These are phyloP conservation scores for Saturnispora serradocipensis DNA, from an alignment of 805 yeast genomes.

Conservation along the genomic window DNA sequence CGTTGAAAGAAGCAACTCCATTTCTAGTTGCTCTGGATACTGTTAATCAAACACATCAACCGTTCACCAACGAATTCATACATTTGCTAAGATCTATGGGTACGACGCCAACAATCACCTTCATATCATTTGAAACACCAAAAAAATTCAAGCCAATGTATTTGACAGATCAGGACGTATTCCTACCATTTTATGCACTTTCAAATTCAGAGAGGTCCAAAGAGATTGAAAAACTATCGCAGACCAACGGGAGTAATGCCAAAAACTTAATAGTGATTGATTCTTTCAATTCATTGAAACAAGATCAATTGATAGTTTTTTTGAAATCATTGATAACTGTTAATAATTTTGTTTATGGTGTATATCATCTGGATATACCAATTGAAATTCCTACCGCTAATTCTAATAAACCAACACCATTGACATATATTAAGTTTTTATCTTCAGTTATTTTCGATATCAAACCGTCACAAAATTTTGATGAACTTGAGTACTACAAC, in stretches of 20 bases:
- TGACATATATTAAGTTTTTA: slow-evolving; percentile 43
- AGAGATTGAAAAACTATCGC: slow-evolving; percentile 3
- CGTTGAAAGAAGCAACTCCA: slow-evolving; percentile 67
- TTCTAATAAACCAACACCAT: slow-evolving; percentile 15
- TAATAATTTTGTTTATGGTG: slow-evolving; percentile 35
- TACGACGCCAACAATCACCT: slow-evolving; percentile 32
- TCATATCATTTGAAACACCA: slow-evolving; percentile 61
- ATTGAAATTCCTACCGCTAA: not conserved
- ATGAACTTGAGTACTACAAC: not conserved
- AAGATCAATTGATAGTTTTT: slow-evolving; percentile 34
- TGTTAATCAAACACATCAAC: slow-evolving; percentile 54
- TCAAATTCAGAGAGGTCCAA: slow-evolving; percentile 9
- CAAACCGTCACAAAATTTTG: not conserved
- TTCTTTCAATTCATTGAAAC: slow-evolving; percentile 49
- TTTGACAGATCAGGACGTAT: slow-evolving; percentile 26
- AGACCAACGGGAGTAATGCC: not conserved
- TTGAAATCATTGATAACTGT: slow-evolving; percentile 31
- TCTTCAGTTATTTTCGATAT: slow-evolving; percentile 63
- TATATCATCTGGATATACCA: slow-evolving; percentile 37
- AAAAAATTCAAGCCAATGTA: slow-evolving; percentile 35
- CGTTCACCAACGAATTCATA: slow-evolving; percentile 50
- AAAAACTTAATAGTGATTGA: slow-evolving; percentile 49
- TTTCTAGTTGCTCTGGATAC: slow-evolving; percentile 63
- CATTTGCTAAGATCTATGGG: slow-evolving; percentile 26
- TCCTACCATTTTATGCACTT: slow-evolving; percentile 37